Percentiles rank a stretch among this genome's conserved stretches.
Conservation (phyloP, 352 stramenopile genomes). For the Globisporangium yorkense region DNA sequence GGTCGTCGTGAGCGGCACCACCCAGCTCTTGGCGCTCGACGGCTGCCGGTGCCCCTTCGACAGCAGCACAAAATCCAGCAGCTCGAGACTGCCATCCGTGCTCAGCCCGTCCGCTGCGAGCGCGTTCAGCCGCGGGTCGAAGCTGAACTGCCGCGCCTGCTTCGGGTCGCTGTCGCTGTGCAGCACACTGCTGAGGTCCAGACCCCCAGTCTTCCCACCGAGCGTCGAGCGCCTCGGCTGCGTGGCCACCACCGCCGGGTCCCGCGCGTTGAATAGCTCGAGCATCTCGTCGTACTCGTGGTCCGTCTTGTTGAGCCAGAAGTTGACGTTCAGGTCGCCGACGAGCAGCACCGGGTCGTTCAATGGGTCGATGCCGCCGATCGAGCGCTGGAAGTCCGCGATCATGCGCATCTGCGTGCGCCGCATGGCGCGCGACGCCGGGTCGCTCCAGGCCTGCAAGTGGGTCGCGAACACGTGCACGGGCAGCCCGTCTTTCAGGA, state of each 20-base stretch:
- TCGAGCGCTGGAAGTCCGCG: conserved; percentile 37
- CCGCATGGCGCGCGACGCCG: conserved; percentile 40
- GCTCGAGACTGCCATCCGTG: conserved; percentile 65
- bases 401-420: conserved; percentile 69
- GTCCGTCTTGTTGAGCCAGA: conserved; percentile 66
- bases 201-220: background rate
- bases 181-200: conserved; percentile 5
- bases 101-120: conserved; percentile 59
- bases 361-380: conserved; percentile 43
- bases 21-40: conserved; percentile 42
- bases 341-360: conserved; percentile 61
- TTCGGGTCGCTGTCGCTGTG: conserved; percentile 21
- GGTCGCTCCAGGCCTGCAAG: conserved; percentile 73
- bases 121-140: conserved; percentile 66
- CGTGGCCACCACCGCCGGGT: conserved; percentile 30
- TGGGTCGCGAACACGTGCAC: conserved; percentile 76
- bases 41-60: conserved; percentile 54
- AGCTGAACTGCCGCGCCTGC: conserved; percentile 46
- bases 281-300: conserved; percentile 83
- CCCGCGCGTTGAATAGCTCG: conserved; percentile 43
- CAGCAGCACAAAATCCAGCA: conserved; percentile 72
- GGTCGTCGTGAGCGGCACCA: conserved; percentile 45
- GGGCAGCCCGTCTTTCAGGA: conserved; percentile 64
- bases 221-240: background rate
- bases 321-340: conserved; percentile 75